These are phyloP conservation scores for Suhomyces kunorum DNA, from an alignment of 1,139 yeast species.

Conservation along the genomic window DNA sequence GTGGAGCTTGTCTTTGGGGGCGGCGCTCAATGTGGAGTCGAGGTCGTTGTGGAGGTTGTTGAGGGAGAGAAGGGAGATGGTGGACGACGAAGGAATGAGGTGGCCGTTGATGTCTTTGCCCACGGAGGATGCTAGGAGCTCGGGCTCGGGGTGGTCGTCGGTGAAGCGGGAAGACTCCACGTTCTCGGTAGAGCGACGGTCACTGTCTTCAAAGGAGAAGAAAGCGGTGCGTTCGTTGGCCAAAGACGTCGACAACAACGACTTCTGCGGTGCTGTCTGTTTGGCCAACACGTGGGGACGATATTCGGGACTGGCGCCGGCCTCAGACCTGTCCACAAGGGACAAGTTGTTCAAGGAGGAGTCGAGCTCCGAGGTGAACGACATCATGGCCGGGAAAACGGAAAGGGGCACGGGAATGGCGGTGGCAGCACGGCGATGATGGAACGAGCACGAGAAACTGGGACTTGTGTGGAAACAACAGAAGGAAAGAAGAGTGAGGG, in stretches of 20 bases:
- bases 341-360: slow-evolving; percentile 11
- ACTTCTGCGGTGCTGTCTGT: slow-evolving; percentile 24
- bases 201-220: slow-evolving; percentile 11
- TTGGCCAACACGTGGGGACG: background rate
- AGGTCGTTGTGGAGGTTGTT: slow-evolving; percentile 24
- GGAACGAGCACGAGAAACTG: no score
- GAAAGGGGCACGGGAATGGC: background rate
- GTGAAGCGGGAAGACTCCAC: slow-evolving; percentile 13
- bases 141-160: slow-evolving; percentile 55
- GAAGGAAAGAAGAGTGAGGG: background rate
- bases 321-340: slow-evolving; percentile 8
- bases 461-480: no score
- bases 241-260: slow-evolving; percentile 31
- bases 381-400: slow-evolving; percentile 11
- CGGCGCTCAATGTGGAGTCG: slow-evolving; percentile 10
- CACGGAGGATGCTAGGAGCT: slow-evolving; percentile 54
- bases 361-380: slow-evolving; percentile 13
- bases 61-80: slow-evolving; percentile 53
- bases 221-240: slow-evolving; percentile 21
- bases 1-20: slow-evolving; percentile 7
- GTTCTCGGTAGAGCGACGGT: slow-evolving; percentile 1
- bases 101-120: slow-evolving; percentile 53
- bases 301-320: slow-evolving; percentile 2
- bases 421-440: no score
- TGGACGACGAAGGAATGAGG: slow-evolving; percentile 55